Conservation (phyloP, 2,329 filamentous ascomycete species). For the Trichoderma semiorbis region DNA sequence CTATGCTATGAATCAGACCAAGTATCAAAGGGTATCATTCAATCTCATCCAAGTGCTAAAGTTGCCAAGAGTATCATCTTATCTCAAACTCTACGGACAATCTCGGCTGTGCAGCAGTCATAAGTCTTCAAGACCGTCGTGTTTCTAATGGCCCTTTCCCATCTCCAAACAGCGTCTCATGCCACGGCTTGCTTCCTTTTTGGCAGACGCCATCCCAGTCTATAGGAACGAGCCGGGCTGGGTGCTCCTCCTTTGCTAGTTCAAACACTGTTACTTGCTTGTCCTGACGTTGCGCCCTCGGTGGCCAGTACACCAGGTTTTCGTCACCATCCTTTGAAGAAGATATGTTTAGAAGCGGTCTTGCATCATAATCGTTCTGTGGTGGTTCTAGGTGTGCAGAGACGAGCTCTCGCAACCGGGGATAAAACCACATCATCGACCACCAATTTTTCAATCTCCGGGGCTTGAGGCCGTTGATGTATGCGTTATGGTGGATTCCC, state of each 20-base stretch:
- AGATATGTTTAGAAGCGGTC: not conserved
- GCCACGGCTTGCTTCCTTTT: not conserved
- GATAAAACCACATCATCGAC: constrained; percentile 1
- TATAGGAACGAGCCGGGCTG: not conserved
- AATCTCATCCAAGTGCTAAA: not conserved
- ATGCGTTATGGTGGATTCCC: constrained; percentile 12
- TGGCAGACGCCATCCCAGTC: constrained; percentile 1
- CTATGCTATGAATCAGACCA: not conserved
- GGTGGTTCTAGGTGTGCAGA: not conserved
- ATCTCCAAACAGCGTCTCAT: not conserved
- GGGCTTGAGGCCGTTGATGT: constrained; percentile 1
- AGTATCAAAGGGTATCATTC: not conserved
- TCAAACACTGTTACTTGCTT: not conserved
- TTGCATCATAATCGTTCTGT: no score
- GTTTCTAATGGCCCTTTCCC: not conserved
- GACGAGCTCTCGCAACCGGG: not conserved
- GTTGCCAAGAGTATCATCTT: not conserved
- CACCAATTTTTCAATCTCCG: not conserved
- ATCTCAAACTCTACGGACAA: not conserved
- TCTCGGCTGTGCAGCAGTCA: no score
- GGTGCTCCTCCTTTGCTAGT: not conserved
- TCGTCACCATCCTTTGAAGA: not conserved
- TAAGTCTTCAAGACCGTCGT: not conserved
- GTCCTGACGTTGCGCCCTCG: not conserved
- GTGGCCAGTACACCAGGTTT: not conserved